These are phyloP conservation scores for Hamigera avellanea DNA, from an alignment of 495 filamentous ascomycete species.

Conservation along the genomic window DNA sequence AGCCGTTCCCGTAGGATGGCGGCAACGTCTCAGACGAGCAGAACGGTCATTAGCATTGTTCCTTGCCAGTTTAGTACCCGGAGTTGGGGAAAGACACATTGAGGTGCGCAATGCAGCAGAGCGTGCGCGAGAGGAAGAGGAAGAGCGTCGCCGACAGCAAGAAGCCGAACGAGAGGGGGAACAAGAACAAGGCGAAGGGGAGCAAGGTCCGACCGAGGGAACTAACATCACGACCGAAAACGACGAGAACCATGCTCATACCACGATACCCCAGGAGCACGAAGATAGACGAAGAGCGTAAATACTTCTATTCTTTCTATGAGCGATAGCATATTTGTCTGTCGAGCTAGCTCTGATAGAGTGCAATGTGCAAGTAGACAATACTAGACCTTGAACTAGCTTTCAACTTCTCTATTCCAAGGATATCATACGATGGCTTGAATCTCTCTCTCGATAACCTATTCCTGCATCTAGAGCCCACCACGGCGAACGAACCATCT, in stretches of 20 bases:
- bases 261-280: constrained; percentile 6
- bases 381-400: no score
- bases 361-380: no score
- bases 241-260: neutral
- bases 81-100: constrained; percentile 75
- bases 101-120: constrained; percentile 53
- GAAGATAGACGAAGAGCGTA: neutral
- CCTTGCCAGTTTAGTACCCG: constrained; percentile 73
- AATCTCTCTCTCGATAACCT: no score
- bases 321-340: no score
- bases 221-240: neutral
- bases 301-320: no score
- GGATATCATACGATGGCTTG: no score
- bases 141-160: constrained; percentile 7
- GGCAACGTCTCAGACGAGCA: constrained; percentile 44
- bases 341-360: no score
- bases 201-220: constrained; percentile 2
- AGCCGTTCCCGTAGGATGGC: constrained; percentile 6
- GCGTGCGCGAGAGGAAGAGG: constrained; percentile 29
- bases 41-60: constrained; percentile 76
- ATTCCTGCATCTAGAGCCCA: no score
- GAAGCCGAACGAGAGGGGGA: neutral
- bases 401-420: no score
- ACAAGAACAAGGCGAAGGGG: constrained; percentile 2
- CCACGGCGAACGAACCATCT: no score